Conservation (phyloP, 331 rosid species). For the Arachis monticola region DNA sequence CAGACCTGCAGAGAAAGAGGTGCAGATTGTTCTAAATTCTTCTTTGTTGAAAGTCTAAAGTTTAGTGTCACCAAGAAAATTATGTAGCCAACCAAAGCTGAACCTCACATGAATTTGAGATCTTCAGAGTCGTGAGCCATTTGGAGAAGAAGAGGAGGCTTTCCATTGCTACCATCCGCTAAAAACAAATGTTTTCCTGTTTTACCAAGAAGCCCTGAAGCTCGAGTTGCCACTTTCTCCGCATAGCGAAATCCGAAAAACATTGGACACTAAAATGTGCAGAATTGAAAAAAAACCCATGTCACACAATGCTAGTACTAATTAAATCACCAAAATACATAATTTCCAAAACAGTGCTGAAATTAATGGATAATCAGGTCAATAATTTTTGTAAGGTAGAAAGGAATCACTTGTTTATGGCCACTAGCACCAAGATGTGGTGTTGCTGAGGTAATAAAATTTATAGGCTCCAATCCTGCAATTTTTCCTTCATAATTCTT, state of each 20-base stretch:
- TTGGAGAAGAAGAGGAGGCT: conserved; percentile 88
- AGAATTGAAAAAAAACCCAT: conserved; percentile 39
- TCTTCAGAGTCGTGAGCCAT: conserved; percentile 78
- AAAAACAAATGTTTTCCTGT: conserved; percentile 81
- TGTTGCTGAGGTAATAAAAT: conserved; percentile 81
- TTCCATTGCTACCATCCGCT: conserved; percentile 63
- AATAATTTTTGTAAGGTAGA: neutral
- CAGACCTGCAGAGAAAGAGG: conserved; percentile 68
- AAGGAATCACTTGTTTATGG: conserved; percentile 72
- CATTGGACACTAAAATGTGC: conserved; percentile 68
- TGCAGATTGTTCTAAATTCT: neutral
- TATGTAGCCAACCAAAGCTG: conserved; percentile 5
- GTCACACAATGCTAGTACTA: conserved; percentile 12
- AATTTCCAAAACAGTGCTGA: neutral
- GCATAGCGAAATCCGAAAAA: conserved; percentile 69
- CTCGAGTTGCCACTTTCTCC: conserved; percentile 67
- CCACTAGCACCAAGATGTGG: conserved; percentile 97
- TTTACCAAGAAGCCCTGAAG: conserved; percentile 70
- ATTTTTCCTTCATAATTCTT: conserved; percentile 61
- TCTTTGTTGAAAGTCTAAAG: neutral
- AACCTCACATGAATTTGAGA: conserved; percentile 75
- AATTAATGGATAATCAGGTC: neutral
- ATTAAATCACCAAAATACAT: neutral
- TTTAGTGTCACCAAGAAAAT: conserved; percentile 1
- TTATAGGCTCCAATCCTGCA: conserved; percentile 89